A percentile compares a stretch with the other conserved stretches of the same genome.
Evolutionary conservation across 331 rosid genomes (phyloP).

Genomic region (Pyracantha coccinea): DNA sequence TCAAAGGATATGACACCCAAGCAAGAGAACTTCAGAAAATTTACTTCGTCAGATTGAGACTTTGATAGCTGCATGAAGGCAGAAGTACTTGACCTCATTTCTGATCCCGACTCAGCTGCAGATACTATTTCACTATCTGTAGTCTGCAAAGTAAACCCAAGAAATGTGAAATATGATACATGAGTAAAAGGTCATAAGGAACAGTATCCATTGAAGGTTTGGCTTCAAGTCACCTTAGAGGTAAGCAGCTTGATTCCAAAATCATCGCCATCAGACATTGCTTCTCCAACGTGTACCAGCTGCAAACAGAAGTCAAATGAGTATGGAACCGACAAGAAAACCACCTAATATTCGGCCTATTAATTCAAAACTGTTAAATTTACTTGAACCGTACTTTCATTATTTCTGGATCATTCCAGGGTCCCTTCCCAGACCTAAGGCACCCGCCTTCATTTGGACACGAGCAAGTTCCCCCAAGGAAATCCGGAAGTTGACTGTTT

Average conservation of each 20-base stretch:
- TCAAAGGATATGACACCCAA: slow-evolving; percentile 2
- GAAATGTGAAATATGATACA: slow-evolving; percentile 2
- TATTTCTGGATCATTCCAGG: slow-evolving; percentile 86
- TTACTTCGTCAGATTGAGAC: slow-evolving; percentile 46
- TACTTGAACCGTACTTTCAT: slow-evolving; percentile 56
- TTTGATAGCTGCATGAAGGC: slow-evolving; percentile 23
- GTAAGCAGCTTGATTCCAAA: slow-evolving; percentile 39
- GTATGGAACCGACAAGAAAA: slow-evolving; percentile 12
- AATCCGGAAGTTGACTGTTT: slow-evolving; percentile 89
- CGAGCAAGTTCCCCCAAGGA: slow-evolving; percentile 86
- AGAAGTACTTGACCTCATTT: slow-evolving; percentile 34
- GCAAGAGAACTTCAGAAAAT: slow-evolving; percentile 15
- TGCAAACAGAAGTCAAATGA: slow-evolving; percentile 33
- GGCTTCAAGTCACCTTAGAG: slow-evolving; percentile 37
- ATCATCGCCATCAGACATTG: slow-evolving; percentile 24
- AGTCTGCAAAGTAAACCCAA: slow-evolving; percentile 32
- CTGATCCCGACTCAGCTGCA: slow-evolving; percentile 39
- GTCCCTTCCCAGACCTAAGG: slow-evolving; percentile 84
- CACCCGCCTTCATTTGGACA: slow-evolving; percentile 90
- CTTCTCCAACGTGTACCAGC: slow-evolving; percentile 60
- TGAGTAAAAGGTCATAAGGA: slow-evolving; percentile 9
- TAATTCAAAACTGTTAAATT: slow-evolving; percentile 8
- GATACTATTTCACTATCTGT: slow-evolving; percentile 37
- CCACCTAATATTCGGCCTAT: slow-evolving; percentile 7
- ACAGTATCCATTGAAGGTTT: slow-evolving; percentile 7